Percentiles rank a stretch among this genome's conserved stretches.
Conservation (phyloP, 228 moss, liverwort and hornwort genomes). For the Sphagnum fallax region DNA sequence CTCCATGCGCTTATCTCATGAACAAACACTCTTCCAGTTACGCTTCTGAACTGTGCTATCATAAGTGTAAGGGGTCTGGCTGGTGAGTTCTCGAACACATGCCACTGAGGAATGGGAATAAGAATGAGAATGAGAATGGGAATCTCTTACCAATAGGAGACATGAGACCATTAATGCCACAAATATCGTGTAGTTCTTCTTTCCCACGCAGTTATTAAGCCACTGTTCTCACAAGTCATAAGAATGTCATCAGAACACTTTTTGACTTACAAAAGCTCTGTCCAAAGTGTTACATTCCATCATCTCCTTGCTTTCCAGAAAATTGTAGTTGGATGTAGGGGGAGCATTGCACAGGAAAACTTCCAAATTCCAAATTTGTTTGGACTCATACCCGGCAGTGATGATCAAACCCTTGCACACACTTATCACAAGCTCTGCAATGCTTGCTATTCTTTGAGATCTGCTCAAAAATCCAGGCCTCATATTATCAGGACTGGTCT, state of each 20-base stretch:
- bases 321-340: background rate
- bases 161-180: slow-evolving; percentile 40
- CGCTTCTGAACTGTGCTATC: too few species aligned
- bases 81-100: too few species aligned
- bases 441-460: slow-evolving; percentile 59
- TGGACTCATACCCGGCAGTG: slow-evolving; percentile 55
- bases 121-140: background rate
- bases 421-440: slow-evolving; percentile 62
- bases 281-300: too few species aligned
- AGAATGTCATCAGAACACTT: background rate
- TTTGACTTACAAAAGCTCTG: background rate
- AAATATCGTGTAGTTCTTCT: slow-evolving; percentile 46
- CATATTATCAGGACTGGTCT: background rate
- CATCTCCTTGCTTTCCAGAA: too few species aligned
- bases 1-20: background rate
- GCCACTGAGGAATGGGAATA: too few species aligned
- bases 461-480: slow-evolving; percentile 8
- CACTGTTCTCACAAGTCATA: slow-evolving; percentile 19
- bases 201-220: slow-evolving; percentile 52
- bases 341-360: background rate
- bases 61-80: too few species aligned
- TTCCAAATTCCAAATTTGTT: background rate
- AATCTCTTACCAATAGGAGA: slow-evolving; percentile 31
- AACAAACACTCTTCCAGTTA: background rate
- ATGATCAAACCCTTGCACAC: slow-evolving; percentile 76